phyloP scores from a whole-genome alignment of 2,329 filamentous ascomycete genomes.

The Ramularia collo-cygni region DNA sequence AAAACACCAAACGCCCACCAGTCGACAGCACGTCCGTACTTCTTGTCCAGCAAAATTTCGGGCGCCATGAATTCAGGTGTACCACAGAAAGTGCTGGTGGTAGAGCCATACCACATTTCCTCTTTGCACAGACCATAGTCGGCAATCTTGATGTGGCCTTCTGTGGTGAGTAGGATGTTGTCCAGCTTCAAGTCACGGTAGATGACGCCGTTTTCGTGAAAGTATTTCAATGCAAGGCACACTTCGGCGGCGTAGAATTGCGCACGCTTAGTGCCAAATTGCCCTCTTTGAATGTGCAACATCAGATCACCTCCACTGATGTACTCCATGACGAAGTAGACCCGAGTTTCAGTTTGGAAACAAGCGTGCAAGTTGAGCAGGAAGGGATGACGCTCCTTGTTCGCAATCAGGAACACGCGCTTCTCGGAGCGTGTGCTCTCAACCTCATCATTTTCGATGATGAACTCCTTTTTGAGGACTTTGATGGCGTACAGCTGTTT shows the following conservation, averaged over 20 bases:
- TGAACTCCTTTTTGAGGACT: conserved; percentile 98
- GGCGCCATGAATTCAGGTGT: conserved; percentile 99
- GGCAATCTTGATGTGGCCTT: conserved; percentile 97
- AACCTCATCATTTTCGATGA: conserved; percentile 98
- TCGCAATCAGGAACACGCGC: conserved; percentile 92
- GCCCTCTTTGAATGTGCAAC: conserved; percentile 95
- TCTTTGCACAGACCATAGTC: conserved; percentile 99
- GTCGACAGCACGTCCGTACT: conserved; percentile 93
- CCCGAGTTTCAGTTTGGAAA: conserved; percentile 96
- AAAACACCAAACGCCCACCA: conserved; percentile 99
- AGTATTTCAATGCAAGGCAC: conserved; percentile 94
- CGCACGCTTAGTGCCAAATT: conserved; percentile 90
- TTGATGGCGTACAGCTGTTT: conserved; percentile 97
- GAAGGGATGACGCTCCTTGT: conserved; percentile 95
- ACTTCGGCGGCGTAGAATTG: conserved; percentile 99
- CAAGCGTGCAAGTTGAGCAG: conserved; percentile 90
- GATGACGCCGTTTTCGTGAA: conserved; percentile 98
- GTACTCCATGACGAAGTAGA: conserved; percentile 99
- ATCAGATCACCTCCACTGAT: conserved; percentile 97
- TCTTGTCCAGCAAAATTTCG: conserved; percentile 97
- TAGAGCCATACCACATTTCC: conserved; percentile 98
- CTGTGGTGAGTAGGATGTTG: conserved; percentile 87
- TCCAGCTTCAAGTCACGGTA: conserved; percentile 78
- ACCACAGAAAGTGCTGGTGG: conserved; percentile 95
- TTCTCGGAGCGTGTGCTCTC: conserved; percentile 98